A percentile compares a stretch with the other conserved stretches of the same genome.
Conservation (phyloP, 768 basidiomycete genomes). For the Trametes gibbosa region DNA sequence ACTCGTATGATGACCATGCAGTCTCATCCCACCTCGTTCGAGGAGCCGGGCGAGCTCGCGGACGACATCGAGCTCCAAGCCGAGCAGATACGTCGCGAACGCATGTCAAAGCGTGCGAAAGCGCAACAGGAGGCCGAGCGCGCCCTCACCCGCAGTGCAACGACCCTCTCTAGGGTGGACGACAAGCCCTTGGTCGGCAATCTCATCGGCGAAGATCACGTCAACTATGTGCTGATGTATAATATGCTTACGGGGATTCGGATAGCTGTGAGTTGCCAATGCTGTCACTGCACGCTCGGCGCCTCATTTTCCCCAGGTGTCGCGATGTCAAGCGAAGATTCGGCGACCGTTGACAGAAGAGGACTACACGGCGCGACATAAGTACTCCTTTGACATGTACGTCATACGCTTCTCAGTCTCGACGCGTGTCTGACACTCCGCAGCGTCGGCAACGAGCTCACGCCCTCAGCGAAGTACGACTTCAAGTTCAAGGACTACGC, state of each 20-base stretch:
- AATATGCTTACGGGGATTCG: slow-evolving; percentile 99
- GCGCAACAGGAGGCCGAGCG: slow-evolving; percentile 58
- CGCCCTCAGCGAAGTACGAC: slow-evolving; percentile 96
- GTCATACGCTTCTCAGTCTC: slow-evolving; percentile 28
- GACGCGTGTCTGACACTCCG: slow-evolving; percentile 1
- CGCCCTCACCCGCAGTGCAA: slow-evolving; percentile 40
- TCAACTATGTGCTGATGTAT: slow-evolving; percentile 99
- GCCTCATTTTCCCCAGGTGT: slow-evolving; percentile 55
- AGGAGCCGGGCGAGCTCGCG: slow-evolving; percentile 55
- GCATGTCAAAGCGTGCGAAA: slow-evolving; percentile 69
- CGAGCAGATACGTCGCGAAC: slow-evolving; percentile 80
- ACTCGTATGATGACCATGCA: slow-evolving; percentile 23
- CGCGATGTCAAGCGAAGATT: slow-evolving; percentile 94
- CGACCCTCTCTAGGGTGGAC: slow-evolving; percentile 26
- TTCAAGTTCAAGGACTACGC: slow-evolving; percentile 99
- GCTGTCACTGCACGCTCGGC: background rate
- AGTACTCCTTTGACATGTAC: slow-evolving; percentile 96
- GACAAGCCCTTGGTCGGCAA: slow-evolving; percentile 81
- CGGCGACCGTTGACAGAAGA: slow-evolving; percentile 79
- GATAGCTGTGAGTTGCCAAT: slow-evolving; percentile 69
- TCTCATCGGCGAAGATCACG: slow-evolving; percentile 96
- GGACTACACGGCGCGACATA: slow-evolving; percentile 87
- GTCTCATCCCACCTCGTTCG: slow-evolving; percentile 22
- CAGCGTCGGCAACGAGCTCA: slow-evolving; percentile 95
- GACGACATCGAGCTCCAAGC: slow-evolving; percentile 87